phyloP scores from a whole-genome alignment of 2,329 filamentous ascomycete species.

The Ascochyta rabiei region DNA sequence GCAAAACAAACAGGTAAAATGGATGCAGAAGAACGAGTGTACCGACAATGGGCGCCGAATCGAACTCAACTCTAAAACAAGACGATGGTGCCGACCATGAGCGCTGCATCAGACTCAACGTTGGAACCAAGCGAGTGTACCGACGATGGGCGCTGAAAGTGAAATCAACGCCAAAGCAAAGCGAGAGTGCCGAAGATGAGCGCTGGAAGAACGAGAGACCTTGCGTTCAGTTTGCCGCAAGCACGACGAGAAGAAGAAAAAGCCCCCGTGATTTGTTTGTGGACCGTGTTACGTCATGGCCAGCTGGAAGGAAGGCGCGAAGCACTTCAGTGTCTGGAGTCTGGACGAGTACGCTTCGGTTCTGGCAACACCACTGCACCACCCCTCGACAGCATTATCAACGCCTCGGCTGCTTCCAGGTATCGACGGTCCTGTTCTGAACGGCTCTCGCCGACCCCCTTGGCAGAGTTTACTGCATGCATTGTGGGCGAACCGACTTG shows the following conservation, averaged over 20 bases:
- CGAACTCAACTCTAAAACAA: too few relatives aligned
- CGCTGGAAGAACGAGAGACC: conserved; percentile 15
- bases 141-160: too few relatives aligned
- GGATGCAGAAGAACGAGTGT: conserved; percentile 13
- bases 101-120: neutral
- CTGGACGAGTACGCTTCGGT: conserved; percentile 40
- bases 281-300: neutral
- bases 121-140: conserved; percentile 13
- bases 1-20: neutral
- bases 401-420: conserved; percentile 44
- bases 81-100: neutral
- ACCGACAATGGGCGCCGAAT: conserved; percentile 1
- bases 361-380: conserved; percentile 29
- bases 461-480: neutral
- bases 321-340: conserved; percentile 24
- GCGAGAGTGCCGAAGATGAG: conserved; percentile 1
- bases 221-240: neutral
- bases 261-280: neutral
- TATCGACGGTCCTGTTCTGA: neutral
- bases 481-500: neutral
- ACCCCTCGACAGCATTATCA: conserved; percentile 39
- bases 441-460: too few relatives aligned
- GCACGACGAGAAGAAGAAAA: neutral
- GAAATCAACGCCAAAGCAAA: too few relatives aligned
- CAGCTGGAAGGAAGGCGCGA: conserved; percentile 2